Conservation (phyloP, 352 stramenopile species). For the Phytophthora colocasiae region DNA sequence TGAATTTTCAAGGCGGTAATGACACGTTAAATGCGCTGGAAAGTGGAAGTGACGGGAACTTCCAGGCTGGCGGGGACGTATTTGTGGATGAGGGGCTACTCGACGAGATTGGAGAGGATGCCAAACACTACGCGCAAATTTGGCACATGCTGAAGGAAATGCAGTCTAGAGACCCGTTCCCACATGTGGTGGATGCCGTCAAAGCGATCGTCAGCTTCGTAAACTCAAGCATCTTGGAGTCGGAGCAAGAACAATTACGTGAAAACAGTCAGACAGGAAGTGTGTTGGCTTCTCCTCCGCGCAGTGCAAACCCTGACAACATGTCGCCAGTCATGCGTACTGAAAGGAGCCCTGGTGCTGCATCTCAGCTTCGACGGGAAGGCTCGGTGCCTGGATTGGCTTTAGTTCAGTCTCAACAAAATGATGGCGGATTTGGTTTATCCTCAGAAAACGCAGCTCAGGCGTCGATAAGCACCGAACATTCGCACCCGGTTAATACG, state of each 20-base stretch:
- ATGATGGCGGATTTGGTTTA: conserved; percentile 13
- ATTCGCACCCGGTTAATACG: conserved; percentile 24
- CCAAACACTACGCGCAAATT: conserved; percentile 87
- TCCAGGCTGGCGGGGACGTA: conserved; percentile 30
- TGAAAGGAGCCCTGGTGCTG: conserved; percentile 24
- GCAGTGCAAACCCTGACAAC: conserved; percentile 29
- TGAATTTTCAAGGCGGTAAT: conserved; percentile 21
- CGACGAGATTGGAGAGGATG: conserved; percentile 55
- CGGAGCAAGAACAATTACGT: conserved; percentile 60
- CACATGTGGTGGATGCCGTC: conserved; percentile 64
- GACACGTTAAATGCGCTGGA: conserved; percentile 15
- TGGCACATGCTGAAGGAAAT: conserved; percentile 88
- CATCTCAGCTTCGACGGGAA: conserved; percentile 47
- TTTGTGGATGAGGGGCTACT: conserved; percentile 56
- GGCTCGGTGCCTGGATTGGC: conserved; percentile 37
- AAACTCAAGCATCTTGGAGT: conserved; percentile 62
- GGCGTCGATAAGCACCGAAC: conserved; percentile 20
- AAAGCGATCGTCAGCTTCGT: conserved; percentile 75
- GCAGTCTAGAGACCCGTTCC: conserved; percentile 90
- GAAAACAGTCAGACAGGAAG: conserved; percentile 36
- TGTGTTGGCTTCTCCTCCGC: conserved; percentile 35
- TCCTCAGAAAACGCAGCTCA: conserved; percentile 18
- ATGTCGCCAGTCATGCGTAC: conserved; percentile 4
- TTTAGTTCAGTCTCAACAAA: conserved; percentile 28
- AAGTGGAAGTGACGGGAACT: conserved; percentile 17